Percentiles rank a stretch among this genome's conserved stretches.
phyloP scores from a whole-genome alignment of 805 yeast genomes.

The Blastobotrys robertii region DNA sequence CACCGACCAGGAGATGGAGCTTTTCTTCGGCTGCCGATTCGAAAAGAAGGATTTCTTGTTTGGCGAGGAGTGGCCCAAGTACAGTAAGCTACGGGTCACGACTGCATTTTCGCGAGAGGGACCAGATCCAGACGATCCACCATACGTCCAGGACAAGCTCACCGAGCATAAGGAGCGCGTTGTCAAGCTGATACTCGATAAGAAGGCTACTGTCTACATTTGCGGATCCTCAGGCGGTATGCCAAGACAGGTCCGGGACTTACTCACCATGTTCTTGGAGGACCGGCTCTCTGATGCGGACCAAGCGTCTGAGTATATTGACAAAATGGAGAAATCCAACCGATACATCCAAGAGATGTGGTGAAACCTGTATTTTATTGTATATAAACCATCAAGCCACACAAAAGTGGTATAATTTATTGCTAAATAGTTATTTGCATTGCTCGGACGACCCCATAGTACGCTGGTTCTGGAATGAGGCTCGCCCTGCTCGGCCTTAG shows the following conservation, averaged over 20 bases:
- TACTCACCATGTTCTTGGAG: slow-evolving; percentile 38
- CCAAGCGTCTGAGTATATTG: slow-evolving; percentile 33
- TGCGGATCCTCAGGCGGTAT: slow-evolving; percentile 93
- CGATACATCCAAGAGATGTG: slow-evolving; percentile 85
- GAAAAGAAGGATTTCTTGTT: slow-evolving; percentile 61
- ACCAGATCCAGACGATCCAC: slow-evolving; percentile 23
- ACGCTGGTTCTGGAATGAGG: too few species aligned
- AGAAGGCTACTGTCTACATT: slow-evolving; percentile 57
- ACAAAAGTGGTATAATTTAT: too few species aligned
- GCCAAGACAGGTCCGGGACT: slow-evolving; percentile 80
- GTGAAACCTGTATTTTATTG: slow-evolving; percentile 32
- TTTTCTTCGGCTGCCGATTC: slow-evolving; percentile 71
- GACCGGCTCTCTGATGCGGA: slow-evolving; percentile 38
- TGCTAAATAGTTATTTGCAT: background rate
- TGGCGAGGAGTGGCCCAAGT: slow-evolving; percentile 40
- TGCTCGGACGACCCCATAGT: too few species aligned
- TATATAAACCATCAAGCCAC: background rate
- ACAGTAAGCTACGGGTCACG: slow-evolving; percentile 29
- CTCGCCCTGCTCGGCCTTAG: too few species aligned
- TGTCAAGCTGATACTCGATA: slow-evolving; percentile 41
- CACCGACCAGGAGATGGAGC: slow-evolving; percentile 26
- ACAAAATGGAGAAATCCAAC: slow-evolving; percentile 50
- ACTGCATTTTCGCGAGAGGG: slow-evolving; percentile 39
- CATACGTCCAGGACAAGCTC: slow-evolving; percentile 70
- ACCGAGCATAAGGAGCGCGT: slow-evolving; percentile 42